Evolutionary conservation across 345 rosid species (phyloP).

Genomic region (Lumnitzera racemosa): DNA sequence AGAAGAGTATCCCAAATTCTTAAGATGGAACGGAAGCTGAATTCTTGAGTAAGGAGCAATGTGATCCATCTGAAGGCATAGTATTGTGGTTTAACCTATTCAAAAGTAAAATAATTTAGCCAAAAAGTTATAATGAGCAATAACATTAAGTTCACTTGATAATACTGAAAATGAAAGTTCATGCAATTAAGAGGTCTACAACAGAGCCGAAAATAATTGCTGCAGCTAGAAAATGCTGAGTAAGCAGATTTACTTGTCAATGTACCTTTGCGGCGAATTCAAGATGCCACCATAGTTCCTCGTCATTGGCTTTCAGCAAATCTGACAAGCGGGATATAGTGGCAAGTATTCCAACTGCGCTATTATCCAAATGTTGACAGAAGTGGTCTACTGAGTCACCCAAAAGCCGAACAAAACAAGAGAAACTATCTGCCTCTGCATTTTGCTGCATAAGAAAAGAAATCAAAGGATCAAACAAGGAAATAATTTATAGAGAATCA

Average conservation of each 20-base stretch:
- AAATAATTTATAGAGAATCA: neutral
- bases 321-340: slow-evolving; percentile 55
- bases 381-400: slow-evolving; percentile 71
- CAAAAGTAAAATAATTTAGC: neutral
- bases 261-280: slow-evolving; percentile 45
- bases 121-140: neutral
- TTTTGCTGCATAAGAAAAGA: slow-evolving; percentile 28
- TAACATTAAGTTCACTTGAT: neutral
- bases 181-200: too few species aligned
- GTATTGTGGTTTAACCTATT: slow-evolving; percentile 65
- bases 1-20: slow-evolving; percentile 76
- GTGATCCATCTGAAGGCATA: slow-evolving; percentile 74
- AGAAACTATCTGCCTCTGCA: slow-evolving; percentile 63
- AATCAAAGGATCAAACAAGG: neutral
- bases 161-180: neutral
- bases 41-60: slow-evolving; percentile 66
- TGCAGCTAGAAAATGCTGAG: neutral
- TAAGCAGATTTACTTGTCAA: slow-evolving; percentile 4
- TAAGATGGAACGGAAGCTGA: slow-evolving; percentile 46
- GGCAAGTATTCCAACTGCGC: slow-evolving; percentile 57
- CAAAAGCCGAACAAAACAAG: slow-evolving; percentile 51
- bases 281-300: slow-evolving; percentile 67
- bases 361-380: slow-evolving; percentile 63
- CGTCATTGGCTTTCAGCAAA: slow-evolving; percentile 48
- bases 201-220: neutral